Conservation (phyloP, 2,329 filamentous ascomycete species). For the Nothopassalora personata region DNA sequence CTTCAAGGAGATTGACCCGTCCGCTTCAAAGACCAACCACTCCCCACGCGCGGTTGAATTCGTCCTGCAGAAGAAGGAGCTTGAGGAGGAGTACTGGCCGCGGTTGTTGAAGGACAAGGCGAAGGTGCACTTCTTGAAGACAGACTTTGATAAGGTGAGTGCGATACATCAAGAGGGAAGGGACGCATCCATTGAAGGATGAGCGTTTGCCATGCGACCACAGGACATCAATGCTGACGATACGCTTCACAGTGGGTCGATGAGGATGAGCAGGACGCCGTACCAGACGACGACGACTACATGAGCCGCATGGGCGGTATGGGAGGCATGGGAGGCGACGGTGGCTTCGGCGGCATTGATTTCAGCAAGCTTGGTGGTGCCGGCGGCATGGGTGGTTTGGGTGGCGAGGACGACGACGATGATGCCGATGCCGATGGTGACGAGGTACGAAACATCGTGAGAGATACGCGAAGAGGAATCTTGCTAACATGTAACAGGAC, state of each 20-base stretch:
- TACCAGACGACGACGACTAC: constrained; percentile 68
- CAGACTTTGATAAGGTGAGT: constrained; percentile 89
- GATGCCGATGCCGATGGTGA: constrained; percentile 64
- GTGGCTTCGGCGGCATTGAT: constrained; percentile 33
- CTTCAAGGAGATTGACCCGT: constrained; percentile 82
- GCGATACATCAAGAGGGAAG: not conserved
- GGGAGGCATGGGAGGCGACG: constrained; percentile 40
- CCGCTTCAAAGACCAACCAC: constrained; percentile 80
- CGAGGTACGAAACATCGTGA: not conserved
- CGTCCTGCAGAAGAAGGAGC: constrained; percentile 93
- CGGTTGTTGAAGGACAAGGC: constrained; percentile 83
- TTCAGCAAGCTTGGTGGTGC: constrained; percentile 50
- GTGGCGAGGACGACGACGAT: constrained; percentile 52
- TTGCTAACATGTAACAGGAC: constrained; percentile 21
- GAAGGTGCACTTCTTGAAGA: constrained; percentile 95
- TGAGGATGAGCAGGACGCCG: constrained; percentile 95
- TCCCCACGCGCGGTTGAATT: constrained; percentile 82
- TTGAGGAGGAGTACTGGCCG: constrained; percentile 92
- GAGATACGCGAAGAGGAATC: not conserved
- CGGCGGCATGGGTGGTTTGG: constrained; percentile 47
- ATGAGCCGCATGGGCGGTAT: constrained; percentile 43
- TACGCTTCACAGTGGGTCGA: constrained; percentile 67
- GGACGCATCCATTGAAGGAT: not conserved
- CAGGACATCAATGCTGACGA: constrained; percentile 1
- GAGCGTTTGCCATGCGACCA: not conserved